These are phyloP conservation scores for Ailanthus altissimus DNA, from an alignment of 345 rosid species.

Conservation along the genomic window DNA sequence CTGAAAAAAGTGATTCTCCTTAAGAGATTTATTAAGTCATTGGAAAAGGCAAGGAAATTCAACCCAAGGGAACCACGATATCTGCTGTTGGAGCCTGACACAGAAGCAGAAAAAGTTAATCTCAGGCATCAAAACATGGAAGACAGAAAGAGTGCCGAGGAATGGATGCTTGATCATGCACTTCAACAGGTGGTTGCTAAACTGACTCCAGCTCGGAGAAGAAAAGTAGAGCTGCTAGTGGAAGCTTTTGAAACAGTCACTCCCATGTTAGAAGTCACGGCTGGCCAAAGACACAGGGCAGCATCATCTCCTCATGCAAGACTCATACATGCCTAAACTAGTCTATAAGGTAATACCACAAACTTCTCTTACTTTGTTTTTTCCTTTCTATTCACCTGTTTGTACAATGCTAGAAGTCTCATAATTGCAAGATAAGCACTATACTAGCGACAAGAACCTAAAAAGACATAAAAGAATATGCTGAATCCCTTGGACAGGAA, in stretches of 20 bases:
- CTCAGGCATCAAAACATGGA: slow-evolving; percentile 63
- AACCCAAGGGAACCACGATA: slow-evolving; percentile 51
- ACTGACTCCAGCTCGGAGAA: slow-evolving; percentile 77
- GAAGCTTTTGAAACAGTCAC: slow-evolving; percentile 87
- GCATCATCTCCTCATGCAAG: slow-evolving; percentile 28
- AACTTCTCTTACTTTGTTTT: slow-evolving; percentile 4
- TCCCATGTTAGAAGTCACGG: slow-evolving; percentile 42
- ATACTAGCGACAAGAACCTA: neutral
- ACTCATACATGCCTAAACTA: slow-evolving; percentile 11
- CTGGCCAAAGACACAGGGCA: slow-evolving; percentile 12
- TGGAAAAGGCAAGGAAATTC: slow-evolving; percentile 65
- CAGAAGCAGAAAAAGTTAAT: slow-evolving; percentile 64
- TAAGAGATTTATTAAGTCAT: slow-evolving; percentile 70
- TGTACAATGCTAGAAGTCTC: neutral
- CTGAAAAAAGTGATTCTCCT: slow-evolving; percentile 71
- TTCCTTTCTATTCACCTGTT: neutral
- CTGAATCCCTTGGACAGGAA: neutral
- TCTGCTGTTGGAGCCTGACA: slow-evolving; percentile 41
- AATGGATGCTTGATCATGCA: slow-evolving; percentile 90
- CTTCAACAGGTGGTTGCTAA: slow-evolving; percentile 76
- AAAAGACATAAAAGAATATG: neutral
- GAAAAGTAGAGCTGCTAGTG: slow-evolving; percentile 75
- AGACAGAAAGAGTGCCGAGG: slow-evolving; percentile 66
- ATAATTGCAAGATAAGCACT: neutral
- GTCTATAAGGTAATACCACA: slow-evolving; percentile 33